Evolutionary conservation across 805 yeast genomes (phyloP), one percentile per base, ranked within the genome.

Genomic region (Cyberlindnera mycetangii): DNA sequence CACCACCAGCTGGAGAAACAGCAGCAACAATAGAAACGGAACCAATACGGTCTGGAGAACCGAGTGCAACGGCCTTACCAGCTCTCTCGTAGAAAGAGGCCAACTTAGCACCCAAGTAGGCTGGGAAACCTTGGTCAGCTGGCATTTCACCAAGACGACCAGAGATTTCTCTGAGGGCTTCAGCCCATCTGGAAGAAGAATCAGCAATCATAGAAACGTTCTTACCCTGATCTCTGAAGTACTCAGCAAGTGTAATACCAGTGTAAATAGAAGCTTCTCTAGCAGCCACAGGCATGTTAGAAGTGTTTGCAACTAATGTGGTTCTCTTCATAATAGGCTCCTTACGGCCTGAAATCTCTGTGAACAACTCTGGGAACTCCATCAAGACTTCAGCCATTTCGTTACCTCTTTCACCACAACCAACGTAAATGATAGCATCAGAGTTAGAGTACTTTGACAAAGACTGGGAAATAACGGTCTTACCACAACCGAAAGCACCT

Each of bases 111-210:
- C 99, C 99, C 68, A 93, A 78, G 68, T 93, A 93, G 41, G 99
- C 99, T 50, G 99, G 99, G 93, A 90, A 93, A 77, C 99, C 99
- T 77, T 95, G 99, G 73, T 93, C 99, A 51, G 99, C 99, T 66
- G 99, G 99, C 99, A 93, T 93, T 78, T 93, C 99, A 73, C 99
- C 99, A 68, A 93, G 78, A 80, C 99, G 95, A 80, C 99, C 99
- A 42, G 98, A 90, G 68, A 93, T 85, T 79, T 93, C 99, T 84
- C 99, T 90, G 67, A 93, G 79, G 51, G 99, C 99, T 76, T 93
- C 99, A 36, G 99, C 99, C 99, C 99, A 93, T 78, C 99, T 90
- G 25, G 97, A 90, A 27, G 98, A 92, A 6, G 99, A 93, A 70
- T 93, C 99, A 49, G 99, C 99, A 85, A 93, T 93, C 98, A 93